A percentile compares a stretch with the other conserved stretches of the same genome.
phyloP scores from a whole-genome alignment of 2,329 filamentous ascomycete species.

The Septoria petroselini region DNA sequence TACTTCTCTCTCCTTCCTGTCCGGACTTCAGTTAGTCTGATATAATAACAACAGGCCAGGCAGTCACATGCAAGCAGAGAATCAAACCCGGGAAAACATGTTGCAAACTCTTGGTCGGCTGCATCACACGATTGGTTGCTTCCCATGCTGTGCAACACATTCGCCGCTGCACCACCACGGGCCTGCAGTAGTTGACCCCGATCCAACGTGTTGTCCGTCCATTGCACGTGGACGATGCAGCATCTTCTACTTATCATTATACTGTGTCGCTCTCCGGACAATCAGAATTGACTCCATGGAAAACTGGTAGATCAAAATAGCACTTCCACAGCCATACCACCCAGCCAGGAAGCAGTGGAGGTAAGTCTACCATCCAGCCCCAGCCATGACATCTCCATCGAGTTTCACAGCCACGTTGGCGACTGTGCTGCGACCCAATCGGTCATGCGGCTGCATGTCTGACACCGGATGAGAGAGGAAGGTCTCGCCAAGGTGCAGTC shows the following conservation, averaged over 20 bases:
- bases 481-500: slow-evolving; percentile 7
- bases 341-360: no score
- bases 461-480: slow-evolving; percentile 8
- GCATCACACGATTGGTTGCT: slow-evolving; percentile 1
- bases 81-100: not conserved
- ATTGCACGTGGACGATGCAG: not conserved
- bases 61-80: slow-evolving; percentile 4
- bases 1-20: no score
- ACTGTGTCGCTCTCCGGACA: no score
- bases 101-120: not conserved
- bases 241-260: no score
- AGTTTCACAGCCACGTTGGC: not conserved
- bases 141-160: slow-evolving; percentile 7
- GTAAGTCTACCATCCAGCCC: no score
- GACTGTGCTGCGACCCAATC: not conserved
- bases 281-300: no score
- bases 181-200: not conserved
- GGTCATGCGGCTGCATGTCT: slow-evolving; percentile 14
- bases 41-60: no score
- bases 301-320: not conserved
- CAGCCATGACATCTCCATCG: not conserved
- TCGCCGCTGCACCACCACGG: not conserved
- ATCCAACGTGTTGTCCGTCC: not conserved
- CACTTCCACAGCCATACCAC: no score
- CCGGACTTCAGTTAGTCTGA: no score